Evolutionary conservation across 176 grass and related monocot species (phyloP).

Genomic region (Saccharum officinarum): DNA sequence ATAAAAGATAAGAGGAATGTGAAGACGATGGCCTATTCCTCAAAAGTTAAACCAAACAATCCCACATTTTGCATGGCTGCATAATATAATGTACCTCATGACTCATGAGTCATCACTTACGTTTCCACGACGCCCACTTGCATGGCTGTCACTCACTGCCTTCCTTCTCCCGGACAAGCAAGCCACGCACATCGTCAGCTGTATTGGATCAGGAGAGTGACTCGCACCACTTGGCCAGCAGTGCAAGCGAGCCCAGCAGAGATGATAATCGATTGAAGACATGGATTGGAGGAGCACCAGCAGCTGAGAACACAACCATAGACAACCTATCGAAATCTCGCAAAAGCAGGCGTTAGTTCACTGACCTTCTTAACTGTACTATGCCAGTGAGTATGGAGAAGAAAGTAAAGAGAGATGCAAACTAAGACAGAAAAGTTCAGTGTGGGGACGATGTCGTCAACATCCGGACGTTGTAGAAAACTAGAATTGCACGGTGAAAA

Average conservation of each 20-base stretch:
- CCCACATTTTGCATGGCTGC: no score
- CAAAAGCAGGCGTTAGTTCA: background rate
- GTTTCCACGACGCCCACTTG: background rate
- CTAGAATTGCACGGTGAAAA: background rate
- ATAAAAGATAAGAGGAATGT: no score
- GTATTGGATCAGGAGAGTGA: conserved; percentile 30
- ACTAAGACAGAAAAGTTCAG: background rate
- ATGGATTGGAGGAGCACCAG: background rate
- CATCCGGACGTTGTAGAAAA: background rate
- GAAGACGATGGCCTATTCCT: no score
- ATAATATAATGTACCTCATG: background rate
- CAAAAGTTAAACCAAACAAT: no score
- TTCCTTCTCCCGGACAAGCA: conserved; percentile 19
- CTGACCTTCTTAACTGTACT: no score
- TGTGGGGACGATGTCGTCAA: background rate
- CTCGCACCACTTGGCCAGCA: conserved; percentile 19
- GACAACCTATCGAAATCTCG: background rate
- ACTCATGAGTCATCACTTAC: conserved; percentile 10
- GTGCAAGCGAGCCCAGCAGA: background rate
- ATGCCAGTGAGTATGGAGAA: background rate
- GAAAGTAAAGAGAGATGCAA: background rate
- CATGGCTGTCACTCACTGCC: background rate
- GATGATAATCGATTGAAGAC: background rate
- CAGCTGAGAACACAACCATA: background rate
- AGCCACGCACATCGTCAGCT: background rate